phyloP scores from a whole-genome alignment of 139 green algal genomes.

The Micractinium conductrix region DNA sequence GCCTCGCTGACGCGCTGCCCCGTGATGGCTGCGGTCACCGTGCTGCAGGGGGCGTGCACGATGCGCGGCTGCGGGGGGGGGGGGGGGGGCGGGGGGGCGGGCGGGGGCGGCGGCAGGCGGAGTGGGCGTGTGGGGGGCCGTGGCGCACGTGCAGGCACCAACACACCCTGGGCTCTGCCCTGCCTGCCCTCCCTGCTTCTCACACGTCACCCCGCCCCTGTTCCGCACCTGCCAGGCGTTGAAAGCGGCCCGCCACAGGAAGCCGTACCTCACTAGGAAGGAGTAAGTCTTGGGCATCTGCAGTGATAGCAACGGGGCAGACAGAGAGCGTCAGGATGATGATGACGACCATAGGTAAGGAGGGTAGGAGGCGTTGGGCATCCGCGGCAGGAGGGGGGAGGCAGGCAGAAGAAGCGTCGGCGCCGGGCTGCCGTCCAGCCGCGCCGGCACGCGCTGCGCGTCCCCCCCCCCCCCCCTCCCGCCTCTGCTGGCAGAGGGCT shows the following conservation, averaged over 20 bases:
- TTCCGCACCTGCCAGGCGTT: slow-evolving; percentile 13
- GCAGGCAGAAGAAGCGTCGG: no score
- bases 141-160: background rate
- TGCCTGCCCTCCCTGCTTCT: no score
- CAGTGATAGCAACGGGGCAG: background rate
- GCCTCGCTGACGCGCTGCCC: slow-evolving; percentile 44
- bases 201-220: background rate
- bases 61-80: slow-evolving; percentile 66
- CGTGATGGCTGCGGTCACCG: slow-evolving; percentile 50
- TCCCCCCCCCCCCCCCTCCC: no score
- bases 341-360: no score
- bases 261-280: slow-evolving; percentile 88
- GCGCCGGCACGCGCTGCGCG: no score
- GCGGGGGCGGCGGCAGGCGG: background rate
- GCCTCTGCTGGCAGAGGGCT: no score
- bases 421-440: no score
- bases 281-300: slow-evolving; percentile 90
- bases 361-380: no score
- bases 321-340: no score
- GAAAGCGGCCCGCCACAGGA: slow-evolving; percentile 71
- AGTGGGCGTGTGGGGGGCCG: background rate
- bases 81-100: slow-evolving; percentile 10
- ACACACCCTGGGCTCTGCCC: background rate
- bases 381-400: no score
- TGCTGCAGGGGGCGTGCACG: slow-evolving; percentile 80